Evolutionary conservation across 1,284 basidiomycete species (phyloP).

Genomic region (Pyrrhoderma lamaoense): DNA sequence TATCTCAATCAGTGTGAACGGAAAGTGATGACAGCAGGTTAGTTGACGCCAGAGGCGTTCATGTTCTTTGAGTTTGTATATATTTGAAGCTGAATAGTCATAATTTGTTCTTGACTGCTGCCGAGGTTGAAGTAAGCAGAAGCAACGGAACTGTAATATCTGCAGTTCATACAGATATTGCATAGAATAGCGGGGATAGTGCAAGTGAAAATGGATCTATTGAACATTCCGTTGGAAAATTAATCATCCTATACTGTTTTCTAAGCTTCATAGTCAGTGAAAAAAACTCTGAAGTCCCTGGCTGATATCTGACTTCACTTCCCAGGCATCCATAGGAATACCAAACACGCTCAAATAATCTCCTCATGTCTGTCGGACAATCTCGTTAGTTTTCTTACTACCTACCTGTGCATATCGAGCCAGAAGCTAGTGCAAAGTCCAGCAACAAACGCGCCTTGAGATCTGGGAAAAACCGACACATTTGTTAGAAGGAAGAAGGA

Average conservation of each 20-base stretch:
- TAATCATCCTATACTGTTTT: slow-evolving; percentile 86
- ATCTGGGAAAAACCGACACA: slow-evolving; percentile 10
- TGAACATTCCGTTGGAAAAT: slow-evolving; percentile 63
- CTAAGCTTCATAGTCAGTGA: slow-evolving; percentile 87
- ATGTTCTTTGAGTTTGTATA: slow-evolving; percentile 87
- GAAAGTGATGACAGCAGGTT: too few species aligned
- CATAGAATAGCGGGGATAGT: slow-evolving; percentile 2
- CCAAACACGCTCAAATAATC: slow-evolving; percentile 82
- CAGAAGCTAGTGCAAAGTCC: too few species aligned
- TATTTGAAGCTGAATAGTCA: slow-evolving; percentile 92
- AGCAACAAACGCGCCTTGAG: slow-evolving; percentile 24
- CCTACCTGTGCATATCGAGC: too few species aligned
- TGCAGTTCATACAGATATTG: too few species aligned
- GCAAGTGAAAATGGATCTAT: slow-evolving; percentile 33
- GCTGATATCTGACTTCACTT: slow-evolving; percentile 18
- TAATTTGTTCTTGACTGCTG: slow-evolving; percentile 84
- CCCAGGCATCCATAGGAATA: slow-evolving; percentile 14
- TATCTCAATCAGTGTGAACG: too few species aligned
- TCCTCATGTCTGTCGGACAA: slow-evolving; percentile 65
- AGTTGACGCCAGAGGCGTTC: too few species aligned
- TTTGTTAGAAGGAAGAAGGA: slow-evolving; percentile 33
- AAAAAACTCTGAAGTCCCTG: slow-evolving; percentile 90
- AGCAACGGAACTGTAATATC: slow-evolving; percentile 69
- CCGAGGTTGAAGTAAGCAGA: slow-evolving; percentile 86
- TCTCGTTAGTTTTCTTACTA: slow-evolving; percentile 74